phyloP scores from a whole-genome alignment of 345 rosid genomes.

The Moricandia arvensis region DNA sequence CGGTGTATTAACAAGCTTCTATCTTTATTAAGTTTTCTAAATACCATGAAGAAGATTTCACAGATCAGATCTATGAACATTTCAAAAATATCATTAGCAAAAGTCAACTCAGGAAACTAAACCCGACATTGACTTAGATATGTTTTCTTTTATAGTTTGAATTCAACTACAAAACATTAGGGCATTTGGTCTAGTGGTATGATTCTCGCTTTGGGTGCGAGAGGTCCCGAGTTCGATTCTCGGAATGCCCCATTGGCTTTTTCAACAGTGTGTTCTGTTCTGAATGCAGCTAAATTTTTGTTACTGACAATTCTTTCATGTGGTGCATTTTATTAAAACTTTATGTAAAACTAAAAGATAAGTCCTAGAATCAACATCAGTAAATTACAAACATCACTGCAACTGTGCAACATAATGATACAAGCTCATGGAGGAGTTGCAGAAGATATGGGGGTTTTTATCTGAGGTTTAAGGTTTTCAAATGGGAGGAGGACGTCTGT shows the following conservation, averaged over 20 bases:
- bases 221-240: slow-evolving; percentile 74
- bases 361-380: not conserved
- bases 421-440: no score
- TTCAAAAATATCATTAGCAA: not conserved
- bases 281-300: not conserved
- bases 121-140: not conserved
- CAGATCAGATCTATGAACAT: slow-evolving; percentile 21
- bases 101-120: slow-evolving; percentile 17
- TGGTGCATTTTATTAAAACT: not conserved
- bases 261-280: not conserved
- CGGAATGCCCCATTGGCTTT: slow-evolving; percentile 40
- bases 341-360: not conserved
- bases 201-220: slow-evolving; percentile 21
- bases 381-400: not conserved
- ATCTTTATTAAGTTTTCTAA: not conserved
- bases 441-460: no score
- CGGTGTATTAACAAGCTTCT: not conserved
- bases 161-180: not conserved
- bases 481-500: no score
- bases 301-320: not conserved
- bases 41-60: not conserved
- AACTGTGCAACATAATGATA: not conserved
- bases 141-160: no score
- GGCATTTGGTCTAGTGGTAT: slow-evolving; percentile 16
- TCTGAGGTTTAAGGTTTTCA: no score